phyloP scores from a whole-genome alignment of 2,329 filamentous ascomycete genomes.

The Pseudogymnoascus sp. region DNA sequence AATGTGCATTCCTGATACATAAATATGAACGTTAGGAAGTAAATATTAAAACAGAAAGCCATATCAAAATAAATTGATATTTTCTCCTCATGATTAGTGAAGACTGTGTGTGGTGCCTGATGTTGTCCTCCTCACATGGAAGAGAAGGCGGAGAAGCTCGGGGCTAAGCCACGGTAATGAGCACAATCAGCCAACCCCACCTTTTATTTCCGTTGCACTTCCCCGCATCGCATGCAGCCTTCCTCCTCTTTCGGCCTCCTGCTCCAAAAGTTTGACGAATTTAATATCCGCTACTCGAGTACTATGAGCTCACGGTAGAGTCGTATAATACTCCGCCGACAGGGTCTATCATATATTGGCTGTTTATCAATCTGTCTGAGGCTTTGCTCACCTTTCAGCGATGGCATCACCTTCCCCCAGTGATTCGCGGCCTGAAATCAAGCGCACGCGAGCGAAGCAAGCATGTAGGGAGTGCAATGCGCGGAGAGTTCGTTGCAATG shows the following conservation, averaged over 20 bases:
- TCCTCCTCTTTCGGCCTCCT: neutral
- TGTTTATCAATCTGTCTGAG: neutral
- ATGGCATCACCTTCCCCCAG: neutral
- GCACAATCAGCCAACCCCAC: neutral
- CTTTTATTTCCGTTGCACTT: neutral
- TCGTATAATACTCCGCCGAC: neutral
- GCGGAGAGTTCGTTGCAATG: constrained; percentile 40
- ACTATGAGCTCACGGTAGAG: neutral
- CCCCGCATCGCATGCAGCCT: neutral
- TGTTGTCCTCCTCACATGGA: neutral
- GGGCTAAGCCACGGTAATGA: neutral
- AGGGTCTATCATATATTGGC: neutral
- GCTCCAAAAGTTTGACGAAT: neutral
- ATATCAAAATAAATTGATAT: neutral
- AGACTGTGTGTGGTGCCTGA: neutral
- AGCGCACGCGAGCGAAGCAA: constrained; percentile 32
- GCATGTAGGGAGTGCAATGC: constrained; percentile 39
- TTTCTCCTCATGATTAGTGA: neutral
- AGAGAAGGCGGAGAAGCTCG: neutral
- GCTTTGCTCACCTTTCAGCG: neutral
- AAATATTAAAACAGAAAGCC: neutral
- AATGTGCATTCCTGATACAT: neutral
- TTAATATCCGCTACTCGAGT: neutral
- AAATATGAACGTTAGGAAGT: neutral
- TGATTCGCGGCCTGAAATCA: neutral